phyloP scores from a whole-genome alignment of 192 early-diverging fungal species.

The Radiomyces spectabilis region DNA sequence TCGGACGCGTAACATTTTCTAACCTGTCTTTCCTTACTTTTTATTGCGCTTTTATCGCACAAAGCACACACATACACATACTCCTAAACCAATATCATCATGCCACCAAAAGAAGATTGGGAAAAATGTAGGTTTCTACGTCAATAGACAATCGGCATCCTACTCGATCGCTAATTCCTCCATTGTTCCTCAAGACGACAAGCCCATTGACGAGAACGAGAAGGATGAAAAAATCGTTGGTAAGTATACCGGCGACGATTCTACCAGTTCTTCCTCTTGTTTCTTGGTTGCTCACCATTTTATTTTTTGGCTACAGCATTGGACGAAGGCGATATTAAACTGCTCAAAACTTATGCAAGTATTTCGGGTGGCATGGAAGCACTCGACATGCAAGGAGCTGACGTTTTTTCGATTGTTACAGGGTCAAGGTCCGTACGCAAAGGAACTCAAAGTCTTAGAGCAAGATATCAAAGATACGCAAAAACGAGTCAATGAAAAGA shows the following conservation, averaged over 20 bases:
- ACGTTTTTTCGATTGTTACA: slow-evolving; percentile 17
- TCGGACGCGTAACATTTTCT: not conserved
- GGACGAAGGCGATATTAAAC: slow-evolving; percentile 87
- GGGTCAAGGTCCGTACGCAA: slow-evolving; percentile 97
- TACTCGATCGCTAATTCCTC: not conserved
- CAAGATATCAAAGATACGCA: slow-evolving; percentile 95
- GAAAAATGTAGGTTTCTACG: slow-evolving; percentile 99
- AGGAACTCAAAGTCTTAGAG: slow-evolving; percentile 90
- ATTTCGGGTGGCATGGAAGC: not conserved
- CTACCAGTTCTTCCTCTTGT: too few relatives aligned
- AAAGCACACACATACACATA: not conserved
- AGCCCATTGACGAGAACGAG: slow-evolving; percentile 60
- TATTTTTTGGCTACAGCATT: slow-evolving; percentile 51
- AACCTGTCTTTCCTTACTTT: not conserved
- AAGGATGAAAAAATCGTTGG: slow-evolving; percentile 85
- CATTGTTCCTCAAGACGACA: slow-evolving; percentile 55
- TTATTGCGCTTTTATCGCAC: not conserved
- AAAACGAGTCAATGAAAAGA: slow-evolving; percentile 98
- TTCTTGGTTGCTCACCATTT: not conserved
- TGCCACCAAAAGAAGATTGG: slow-evolving; percentile 93
- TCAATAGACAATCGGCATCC: slow-evolving; percentile 4
- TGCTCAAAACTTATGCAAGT: slow-evolving; percentile 87
- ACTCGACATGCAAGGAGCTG: not conserved
- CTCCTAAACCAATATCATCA: slow-evolving; percentile 22
- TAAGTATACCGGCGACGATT: slow-evolving; percentile 12